phyloP scores from a whole-genome alignment of 352 stramenopile species.

The Pythium aquatile region DNA sequence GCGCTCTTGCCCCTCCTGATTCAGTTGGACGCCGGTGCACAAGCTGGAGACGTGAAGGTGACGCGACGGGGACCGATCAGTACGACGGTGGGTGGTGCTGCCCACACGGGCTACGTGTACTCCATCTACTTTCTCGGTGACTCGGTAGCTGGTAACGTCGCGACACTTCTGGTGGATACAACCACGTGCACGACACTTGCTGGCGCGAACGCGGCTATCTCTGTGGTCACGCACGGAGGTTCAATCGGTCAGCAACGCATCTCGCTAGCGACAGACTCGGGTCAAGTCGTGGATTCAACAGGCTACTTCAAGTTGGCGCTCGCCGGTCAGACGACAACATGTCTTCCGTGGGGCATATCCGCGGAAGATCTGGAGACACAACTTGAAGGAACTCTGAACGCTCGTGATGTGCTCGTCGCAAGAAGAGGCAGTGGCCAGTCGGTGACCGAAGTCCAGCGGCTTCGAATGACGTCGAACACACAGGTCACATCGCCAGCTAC shows the following conservation, averaged over 20 bases:
- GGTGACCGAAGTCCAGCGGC: slow-evolving; percentile 63
- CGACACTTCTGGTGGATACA: slow-evolving; percentile 29
- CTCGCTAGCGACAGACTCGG: slow-evolving; percentile 78
- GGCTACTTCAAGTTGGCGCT: slow-evolving; percentile 59
- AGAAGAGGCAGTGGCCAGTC: slow-evolving; percentile 55
- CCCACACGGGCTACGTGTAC: slow-evolving; percentile 81
- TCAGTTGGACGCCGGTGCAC: slow-evolving; percentile 29
- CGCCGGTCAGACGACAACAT: slow-evolving; percentile 30
- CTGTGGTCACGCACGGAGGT: slow-evolving; percentile 73
- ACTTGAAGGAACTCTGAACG: slow-evolving; percentile 38
- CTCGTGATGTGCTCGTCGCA: slow-evolving; percentile 58
- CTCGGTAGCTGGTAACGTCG: slow-evolving; percentile 82
- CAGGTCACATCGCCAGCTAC: slow-evolving; percentile 44
- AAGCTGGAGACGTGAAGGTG: slow-evolving; percentile 47
- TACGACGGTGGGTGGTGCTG: slow-evolving; percentile 16
- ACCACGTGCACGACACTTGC: slow-evolving; percentile 32
- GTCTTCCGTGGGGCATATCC: slow-evolving; percentile 57
- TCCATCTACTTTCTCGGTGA: slow-evolving; percentile 92
- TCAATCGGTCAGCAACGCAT: slow-evolving; percentile 78
- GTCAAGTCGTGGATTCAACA: slow-evolving; percentile 48
- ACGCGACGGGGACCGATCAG: slow-evolving; percentile 42
- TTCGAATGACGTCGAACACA: slow-evolving; percentile 68
- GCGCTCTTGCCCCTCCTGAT: slow-evolving; percentile 29
- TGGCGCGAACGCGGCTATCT: slow-evolving; percentile 30
- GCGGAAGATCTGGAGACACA: slow-evolving; percentile 43